Evolutionary conservation across 768 basidiomycete genomes (phyloP).

Genomic region (Xerocomus potaroensis): DNA sequence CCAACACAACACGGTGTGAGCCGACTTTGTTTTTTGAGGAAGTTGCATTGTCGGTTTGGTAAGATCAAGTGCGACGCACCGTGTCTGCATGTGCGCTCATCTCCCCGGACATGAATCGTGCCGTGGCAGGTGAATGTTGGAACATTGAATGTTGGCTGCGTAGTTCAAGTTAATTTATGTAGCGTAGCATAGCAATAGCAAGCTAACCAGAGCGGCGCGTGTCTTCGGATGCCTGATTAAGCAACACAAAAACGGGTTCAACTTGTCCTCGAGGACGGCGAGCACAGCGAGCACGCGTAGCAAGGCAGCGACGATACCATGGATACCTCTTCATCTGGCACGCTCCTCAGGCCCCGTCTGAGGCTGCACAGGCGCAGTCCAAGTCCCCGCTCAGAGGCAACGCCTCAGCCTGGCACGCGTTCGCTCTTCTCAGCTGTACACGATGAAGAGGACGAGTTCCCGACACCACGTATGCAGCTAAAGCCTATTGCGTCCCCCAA

Average conservation of each 20-base stretch:
- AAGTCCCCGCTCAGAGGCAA: conserved; percentile 15
- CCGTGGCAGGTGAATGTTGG: background rate
- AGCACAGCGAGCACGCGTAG: conserved; percentile 9
- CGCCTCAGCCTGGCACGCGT: conserved; percentile 20
- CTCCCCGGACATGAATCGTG: background rate
- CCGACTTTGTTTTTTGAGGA: no score
- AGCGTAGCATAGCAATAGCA: no score
- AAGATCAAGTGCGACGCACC: background rate
- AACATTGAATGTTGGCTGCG: no score
- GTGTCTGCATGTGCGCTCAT: background rate
- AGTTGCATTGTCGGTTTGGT: no score
- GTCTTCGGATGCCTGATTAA: conserved; percentile 9
- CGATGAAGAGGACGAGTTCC: conserved; percentile 28
- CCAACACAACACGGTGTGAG: no score
- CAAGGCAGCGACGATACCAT: conserved; percentile 4
- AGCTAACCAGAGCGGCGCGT: background rate
- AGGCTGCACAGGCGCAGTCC: conserved; percentile 18
- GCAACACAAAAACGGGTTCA: conserved; percentile 4
- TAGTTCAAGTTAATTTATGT: no score
- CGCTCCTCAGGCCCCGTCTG: conserved; percentile 19
- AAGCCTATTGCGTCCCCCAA: conserved; percentile 17
- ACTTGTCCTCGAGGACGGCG: conserved; percentile 14
- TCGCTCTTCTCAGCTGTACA: conserved; percentile 7
- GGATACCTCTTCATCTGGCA: conserved; percentile 14
- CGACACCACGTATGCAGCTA: conserved; percentile 27